phyloP scores from a whole-genome alignment of 495 filamentous ascomycete genomes.

The Bacidia gigantensis region DNA sequence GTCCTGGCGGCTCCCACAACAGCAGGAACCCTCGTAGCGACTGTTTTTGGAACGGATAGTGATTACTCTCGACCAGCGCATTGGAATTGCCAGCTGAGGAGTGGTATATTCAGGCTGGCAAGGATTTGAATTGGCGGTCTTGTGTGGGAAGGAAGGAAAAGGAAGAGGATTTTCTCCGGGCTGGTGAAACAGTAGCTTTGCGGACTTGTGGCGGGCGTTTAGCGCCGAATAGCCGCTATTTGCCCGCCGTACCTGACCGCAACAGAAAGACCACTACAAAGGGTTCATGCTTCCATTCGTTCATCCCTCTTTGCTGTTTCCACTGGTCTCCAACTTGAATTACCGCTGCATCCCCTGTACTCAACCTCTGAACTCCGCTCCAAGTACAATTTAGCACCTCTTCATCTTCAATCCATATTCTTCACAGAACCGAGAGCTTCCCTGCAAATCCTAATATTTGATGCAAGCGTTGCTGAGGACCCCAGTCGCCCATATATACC shows the following conservation, averaged over 20 bases:
- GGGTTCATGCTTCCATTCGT: too few species aligned
- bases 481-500: background rate
- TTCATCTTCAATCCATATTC: too few species aligned
- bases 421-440: too few species aligned
- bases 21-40: slow-evolving; percentile 84
- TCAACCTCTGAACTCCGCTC: too few species aligned
- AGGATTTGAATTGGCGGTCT: slow-evolving; percentile 96
- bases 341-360: too few species aligned
- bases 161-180: slow-evolving; percentile 23
- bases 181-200: background rate
- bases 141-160: slow-evolving; percentile 36
- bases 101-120: slow-evolving; percentile 46
- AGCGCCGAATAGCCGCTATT: slow-evolving; percentile 3
- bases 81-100: slow-evolving; percentile 77
- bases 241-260: slow-evolving; percentile 12
- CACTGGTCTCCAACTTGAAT: too few species aligned
- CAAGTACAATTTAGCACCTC: too few species aligned
- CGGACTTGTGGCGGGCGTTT: background rate
- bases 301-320: too few species aligned
- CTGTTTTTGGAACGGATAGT: slow-evolving; percentile 91
- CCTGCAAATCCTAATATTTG: background rate
- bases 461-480: background rate
- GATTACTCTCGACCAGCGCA: slow-evolving; percentile 71
- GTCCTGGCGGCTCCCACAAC: slow-evolving; percentile 73
- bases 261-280: too few species aligned